A percentile compares a stretch with the other conserved stretches of the same genome.
Conservation (phyloP, 139 green algal genomes). For the Tetratostichococcus sp. region DNA sequence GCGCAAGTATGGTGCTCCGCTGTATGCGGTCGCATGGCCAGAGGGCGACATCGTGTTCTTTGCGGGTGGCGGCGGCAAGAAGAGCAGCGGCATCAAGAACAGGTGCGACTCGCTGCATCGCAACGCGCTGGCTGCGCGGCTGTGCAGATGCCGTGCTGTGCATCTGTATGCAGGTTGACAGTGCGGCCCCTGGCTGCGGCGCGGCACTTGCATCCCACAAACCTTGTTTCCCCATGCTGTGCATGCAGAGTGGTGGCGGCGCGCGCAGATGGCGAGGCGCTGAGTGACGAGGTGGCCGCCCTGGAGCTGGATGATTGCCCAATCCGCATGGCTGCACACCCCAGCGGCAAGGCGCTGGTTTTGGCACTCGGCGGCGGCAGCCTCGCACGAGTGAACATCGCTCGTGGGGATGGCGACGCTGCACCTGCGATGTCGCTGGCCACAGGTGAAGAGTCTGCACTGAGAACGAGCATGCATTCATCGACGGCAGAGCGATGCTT, state of each 20-base stretch:
- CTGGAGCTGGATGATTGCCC: slow-evolving; percentile 23
- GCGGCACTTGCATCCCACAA: not conserved
- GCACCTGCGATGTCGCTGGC: not conserved
- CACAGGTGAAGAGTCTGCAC: no score
- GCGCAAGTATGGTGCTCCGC: slow-evolving; percentile 18
- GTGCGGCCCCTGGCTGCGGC: no score
- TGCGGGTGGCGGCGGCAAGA: slow-evolving; percentile 37
- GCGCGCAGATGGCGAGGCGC: not conserved
- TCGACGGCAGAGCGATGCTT: no score
- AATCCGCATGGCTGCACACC: slow-evolving; percentile 34
- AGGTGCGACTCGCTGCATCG: slow-evolving; percentile 22
- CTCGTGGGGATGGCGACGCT: not conserved
- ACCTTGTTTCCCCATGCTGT: not conserved
- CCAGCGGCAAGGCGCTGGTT: slow-evolving; percentile 16
- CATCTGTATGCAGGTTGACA: no score
- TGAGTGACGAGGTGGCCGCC: slow-evolving; percentile 31
- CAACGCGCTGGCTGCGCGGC: no score
- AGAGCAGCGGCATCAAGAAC: slow-evolving; percentile 48
- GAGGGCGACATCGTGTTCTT: slow-evolving; percentile 31
- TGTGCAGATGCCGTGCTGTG: no score
- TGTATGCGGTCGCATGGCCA: slow-evolving; percentile 39
- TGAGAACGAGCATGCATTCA: no score
- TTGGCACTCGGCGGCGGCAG: slow-evolving; percentile 23
- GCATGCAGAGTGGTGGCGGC: slow-evolving; percentile 29
- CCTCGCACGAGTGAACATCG: slow-evolving; percentile 22